A percentile compares a stretch with the other conserved stretches of the same genome.
Evolutionary conservation across 306 rosid genomes (phyloP).

Genomic region (Parietaria judaica): DNA sequence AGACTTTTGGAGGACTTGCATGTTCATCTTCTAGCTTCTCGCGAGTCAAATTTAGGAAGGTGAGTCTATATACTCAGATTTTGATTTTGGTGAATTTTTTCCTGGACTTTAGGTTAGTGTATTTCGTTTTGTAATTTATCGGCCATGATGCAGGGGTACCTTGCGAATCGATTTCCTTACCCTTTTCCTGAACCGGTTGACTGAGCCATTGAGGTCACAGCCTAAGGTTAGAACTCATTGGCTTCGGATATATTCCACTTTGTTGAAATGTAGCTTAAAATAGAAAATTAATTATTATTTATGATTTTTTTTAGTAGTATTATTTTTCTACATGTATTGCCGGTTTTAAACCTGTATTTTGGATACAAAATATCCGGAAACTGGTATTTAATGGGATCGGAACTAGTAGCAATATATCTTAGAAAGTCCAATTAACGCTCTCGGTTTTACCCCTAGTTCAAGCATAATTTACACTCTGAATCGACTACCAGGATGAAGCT

Average conservation of each 20-base stretch:
- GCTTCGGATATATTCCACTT: neutral
- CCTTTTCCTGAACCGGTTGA: constrained; percentile 57
- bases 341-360: too few species aligned
- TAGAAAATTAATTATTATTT: neutral
- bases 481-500: constrained; percentile 69
- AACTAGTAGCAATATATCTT: too few species aligned
- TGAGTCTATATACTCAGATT: constrained; percentile 24
- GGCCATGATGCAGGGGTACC: constrained; percentile 52
- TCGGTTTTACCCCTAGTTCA: too few species aligned
- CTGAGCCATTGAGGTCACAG: constrained; percentile 53
- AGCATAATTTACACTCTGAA: neutral
- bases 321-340: neutral
- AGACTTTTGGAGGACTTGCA: constrained; percentile 92
- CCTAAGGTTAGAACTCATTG: constrained; percentile 58
- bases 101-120: neutral
- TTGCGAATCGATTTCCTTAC: constrained; percentile 72
- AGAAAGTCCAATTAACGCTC: too few species aligned
- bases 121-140: neutral
- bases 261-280: neutral
- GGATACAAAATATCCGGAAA: too few species aligned
- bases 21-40: constrained; percentile 85
- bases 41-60: constrained; percentile 78
- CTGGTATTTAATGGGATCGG: too few species aligned
- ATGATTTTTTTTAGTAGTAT: neutral
- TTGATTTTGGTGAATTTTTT: constrained; percentile 6